A percentile compares a stretch with the other conserved stretches of the same genome.
Evolutionary conservation across 805 yeast species (phyloP).

Genomic region (Ogataea populi-albae): DNA sequence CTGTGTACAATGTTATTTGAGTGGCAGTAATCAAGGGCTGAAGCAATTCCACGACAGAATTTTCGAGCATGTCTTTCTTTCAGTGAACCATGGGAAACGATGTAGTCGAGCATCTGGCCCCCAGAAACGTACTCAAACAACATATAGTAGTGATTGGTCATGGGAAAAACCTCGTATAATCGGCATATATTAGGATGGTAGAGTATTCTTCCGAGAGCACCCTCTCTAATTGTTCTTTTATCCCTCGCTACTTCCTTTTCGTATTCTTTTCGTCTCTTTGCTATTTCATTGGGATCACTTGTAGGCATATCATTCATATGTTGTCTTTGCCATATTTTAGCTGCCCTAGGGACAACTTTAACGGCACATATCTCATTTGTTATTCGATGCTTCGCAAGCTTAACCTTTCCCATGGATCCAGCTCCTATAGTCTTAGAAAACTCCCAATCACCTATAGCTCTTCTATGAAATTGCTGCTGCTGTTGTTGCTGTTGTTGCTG

Average conservation of each 20-base stretch:
- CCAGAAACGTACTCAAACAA: conserved; percentile 95
- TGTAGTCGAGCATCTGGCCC: conserved; percentile 95
- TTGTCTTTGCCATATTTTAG: conserved; percentile 68
- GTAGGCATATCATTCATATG: conserved; percentile 71
- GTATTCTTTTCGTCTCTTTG: conserved; percentile 63
- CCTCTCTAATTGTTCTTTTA: conserved; percentile 89
- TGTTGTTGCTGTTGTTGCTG: conserved; percentile 16
- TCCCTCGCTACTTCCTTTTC: conserved; percentile 88
- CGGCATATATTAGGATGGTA: conserved; percentile 93
- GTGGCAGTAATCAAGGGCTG: conserved; percentile 92
- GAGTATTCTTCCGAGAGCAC: conserved; percentile 84
- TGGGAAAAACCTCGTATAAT: conserved; percentile 88
- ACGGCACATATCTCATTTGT: conserved; percentile 87
- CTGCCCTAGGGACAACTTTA: conserved; percentile 89
- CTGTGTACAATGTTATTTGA: conserved; percentile 94
- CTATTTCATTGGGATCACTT: conserved; percentile 51
- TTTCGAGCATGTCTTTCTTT: conserved; percentile 92
- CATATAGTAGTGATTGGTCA: conserved; percentile 97
- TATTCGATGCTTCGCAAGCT: conserved; percentile 80
- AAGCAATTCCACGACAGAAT: conserved; percentile 91
- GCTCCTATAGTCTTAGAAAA: conserved; percentile 94
- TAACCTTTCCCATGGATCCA: conserved; percentile 99
- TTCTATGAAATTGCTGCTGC: conserved; percentile 66
- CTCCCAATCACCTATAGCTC: conserved; percentile 95
- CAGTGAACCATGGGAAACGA: conserved; percentile 91